Percentiles rank a stretch among this genome's conserved stretches.
Evolutionary conservation across 2,329 filamentous ascomycete species (phyloP).

Genomic region (Shiraia sp.): DNA sequence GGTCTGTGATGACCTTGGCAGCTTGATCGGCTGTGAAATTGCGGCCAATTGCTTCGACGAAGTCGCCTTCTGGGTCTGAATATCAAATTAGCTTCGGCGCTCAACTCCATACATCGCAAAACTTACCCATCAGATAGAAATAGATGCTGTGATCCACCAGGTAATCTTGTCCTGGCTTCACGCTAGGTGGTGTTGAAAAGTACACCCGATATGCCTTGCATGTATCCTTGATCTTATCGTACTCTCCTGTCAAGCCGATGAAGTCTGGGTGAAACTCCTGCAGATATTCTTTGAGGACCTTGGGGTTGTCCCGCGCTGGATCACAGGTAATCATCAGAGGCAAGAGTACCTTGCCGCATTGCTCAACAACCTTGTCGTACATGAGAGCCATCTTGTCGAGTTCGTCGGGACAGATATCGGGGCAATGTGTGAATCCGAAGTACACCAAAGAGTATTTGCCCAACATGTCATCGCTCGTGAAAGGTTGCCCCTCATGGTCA

Average conservation of each 20-base stretch:
- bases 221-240: slow-evolving; percentile 89
- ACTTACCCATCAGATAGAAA: slow-evolving; percentile 91
- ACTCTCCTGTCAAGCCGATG: slow-evolving; percentile 87
- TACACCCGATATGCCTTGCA: slow-evolving; percentile 98
- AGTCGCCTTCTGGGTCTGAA: slow-evolving; percentile 89
- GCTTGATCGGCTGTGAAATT: slow-evolving; percentile 91
- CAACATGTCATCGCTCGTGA: slow-evolving; percentile 79
- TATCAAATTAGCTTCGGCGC: slow-evolving; percentile 21
- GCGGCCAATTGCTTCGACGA: slow-evolving; percentile 93
- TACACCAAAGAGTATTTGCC: slow-evolving; percentile 88
- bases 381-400: slow-evolving; percentile 99
- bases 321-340: slow-evolving; percentile 97
- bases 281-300: slow-evolving; percentile 82
- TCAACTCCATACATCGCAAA: not conserved
- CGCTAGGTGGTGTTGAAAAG: slow-evolving; percentile 87
- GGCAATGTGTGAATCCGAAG: slow-evolving; percentile 97
- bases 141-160: slow-evolving; percentile 99
- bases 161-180: slow-evolving; percentile 94
- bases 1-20: slow-evolving; percentile 79
- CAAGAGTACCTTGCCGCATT: slow-evolving; percentile 59
- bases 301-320: slow-evolving; percentile 84
- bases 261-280: slow-evolving; percentile 87
- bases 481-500: slow-evolving; percentile 78
- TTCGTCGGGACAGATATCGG: slow-evolving; percentile 98
- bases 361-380: slow-evolving; percentile 69